Percentiles rank a stretch among this genome's conserved stretches.
Evolutionary conservation across 768 basidiomycete species (phyloP).

Genomic region (Suillus tomentosus): DNA sequence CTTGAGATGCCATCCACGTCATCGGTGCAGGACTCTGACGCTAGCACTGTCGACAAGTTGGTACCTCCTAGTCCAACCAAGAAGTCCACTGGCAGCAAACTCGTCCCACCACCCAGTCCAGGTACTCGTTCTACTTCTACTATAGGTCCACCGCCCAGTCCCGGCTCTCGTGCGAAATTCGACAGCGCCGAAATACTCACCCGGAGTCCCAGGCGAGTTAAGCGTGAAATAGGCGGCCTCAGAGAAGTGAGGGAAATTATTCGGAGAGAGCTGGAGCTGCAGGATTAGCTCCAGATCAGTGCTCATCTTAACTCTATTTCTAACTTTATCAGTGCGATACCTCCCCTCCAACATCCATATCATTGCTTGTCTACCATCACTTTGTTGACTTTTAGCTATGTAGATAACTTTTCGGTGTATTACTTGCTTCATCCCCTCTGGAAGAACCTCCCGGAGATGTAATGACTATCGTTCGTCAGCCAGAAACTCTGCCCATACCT

Average conservation of each 20-base stretch:
- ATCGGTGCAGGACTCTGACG: slow-evolving; percentile 20
- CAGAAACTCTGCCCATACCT: slow-evolving; percentile 44
- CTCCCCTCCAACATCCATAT: slow-evolving; percentile 26
- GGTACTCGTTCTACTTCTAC: slow-evolving; percentile 14
- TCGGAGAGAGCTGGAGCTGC: slow-evolving; percentile 71
- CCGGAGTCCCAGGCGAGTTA: slow-evolving; percentile 74
- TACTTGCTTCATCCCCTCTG: slow-evolving; percentile 11
- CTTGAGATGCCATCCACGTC: slow-evolving; percentile 46
- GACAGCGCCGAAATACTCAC: slow-evolving; percentile 65
- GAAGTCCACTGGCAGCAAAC: slow-evolving; percentile 20
- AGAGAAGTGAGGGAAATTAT: slow-evolving; percentile 83
- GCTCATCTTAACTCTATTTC: slow-evolving; percentile 13
- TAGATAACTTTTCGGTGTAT: not conserved
- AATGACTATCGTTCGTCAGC: slow-evolving; percentile 14
- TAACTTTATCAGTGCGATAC: slow-evolving; percentile 23
- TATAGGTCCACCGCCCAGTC: slow-evolving; percentile 45
- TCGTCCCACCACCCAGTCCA: slow-evolving; percentile 38
- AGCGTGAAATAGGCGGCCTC: slow-evolving; percentile 70
- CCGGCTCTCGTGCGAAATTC: slow-evolving; percentile 50
- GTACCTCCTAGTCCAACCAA: slow-evolving; percentile 43
- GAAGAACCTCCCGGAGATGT: not conserved
- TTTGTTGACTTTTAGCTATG: slow-evolving; percentile 3
- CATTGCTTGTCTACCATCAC: not conserved
- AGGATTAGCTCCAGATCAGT: slow-evolving; percentile 42
- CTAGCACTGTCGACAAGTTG: slow-evolving; percentile 14